Percentiles rank a stretch among this genome's conserved stretches.
Conservation (phyloP, 805 yeast genomes). For the Scheffersomyces amazonensis region DNA sequence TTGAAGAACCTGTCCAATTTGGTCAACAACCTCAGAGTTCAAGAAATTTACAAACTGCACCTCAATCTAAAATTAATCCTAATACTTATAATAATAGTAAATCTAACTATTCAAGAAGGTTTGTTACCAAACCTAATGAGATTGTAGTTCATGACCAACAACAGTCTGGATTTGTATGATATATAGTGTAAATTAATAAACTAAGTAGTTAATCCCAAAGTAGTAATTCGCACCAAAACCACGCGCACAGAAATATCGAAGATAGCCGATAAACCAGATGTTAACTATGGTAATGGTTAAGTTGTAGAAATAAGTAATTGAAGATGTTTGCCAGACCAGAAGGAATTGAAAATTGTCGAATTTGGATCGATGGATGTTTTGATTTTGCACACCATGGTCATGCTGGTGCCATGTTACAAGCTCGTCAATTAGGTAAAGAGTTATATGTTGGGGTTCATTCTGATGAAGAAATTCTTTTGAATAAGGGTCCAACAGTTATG, state of each 20-base stretch:
- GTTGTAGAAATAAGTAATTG: too few relatives aligned
- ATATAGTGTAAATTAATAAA: too few relatives aligned
- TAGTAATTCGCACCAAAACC: too few relatives aligned
- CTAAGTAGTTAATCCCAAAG: too few relatives aligned
- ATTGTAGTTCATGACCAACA: constrained; percentile 13
- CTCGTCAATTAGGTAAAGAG: constrained; percentile 75
- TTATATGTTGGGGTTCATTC: constrained; percentile 87
- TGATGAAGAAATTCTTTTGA: constrained; percentile 76
- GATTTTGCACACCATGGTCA: constrained; percentile 97
- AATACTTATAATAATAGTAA: neutral
- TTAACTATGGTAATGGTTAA: too few relatives aligned
- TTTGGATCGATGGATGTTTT: constrained; percentile 98
- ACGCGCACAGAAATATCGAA: too few relatives aligned
- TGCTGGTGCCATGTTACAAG: constrained; percentile 95
- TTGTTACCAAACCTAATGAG: neutral
- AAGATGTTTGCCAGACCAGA: constrained; percentile 40
- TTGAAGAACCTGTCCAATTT: constrained; percentile 2
- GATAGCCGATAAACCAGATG: too few relatives aligned
- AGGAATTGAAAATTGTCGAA: constrained; percentile 46
- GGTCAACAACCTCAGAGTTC: constrained; percentile 1
- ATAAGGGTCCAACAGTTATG: constrained; percentile 97
- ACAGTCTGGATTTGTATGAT: constrained; percentile 16
- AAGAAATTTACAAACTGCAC: neutral
- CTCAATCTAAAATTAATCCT: neutral
- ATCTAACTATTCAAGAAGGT: neutral